phyloP scores from a whole-genome alignment of 257 asterid species.

The Jacaranda mimosifolia region DNA sequence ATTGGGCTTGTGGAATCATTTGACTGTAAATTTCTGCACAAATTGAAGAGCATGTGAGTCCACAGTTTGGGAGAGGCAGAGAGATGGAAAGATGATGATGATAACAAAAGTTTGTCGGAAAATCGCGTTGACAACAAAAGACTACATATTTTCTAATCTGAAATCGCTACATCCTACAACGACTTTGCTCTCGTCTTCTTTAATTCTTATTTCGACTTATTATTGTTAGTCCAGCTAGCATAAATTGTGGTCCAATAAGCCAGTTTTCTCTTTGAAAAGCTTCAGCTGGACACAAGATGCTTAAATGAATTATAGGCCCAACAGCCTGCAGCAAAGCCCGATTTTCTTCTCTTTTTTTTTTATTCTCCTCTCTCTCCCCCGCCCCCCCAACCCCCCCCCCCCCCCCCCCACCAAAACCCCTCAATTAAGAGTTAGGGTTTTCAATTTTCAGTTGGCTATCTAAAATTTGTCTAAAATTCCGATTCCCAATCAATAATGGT shows the following conservation, averaged over 20 bases:
- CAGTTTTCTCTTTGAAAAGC: no score
- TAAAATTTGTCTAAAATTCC: slow-evolving; percentile 14
- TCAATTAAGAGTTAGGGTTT: neutral
- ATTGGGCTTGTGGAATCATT: slow-evolving; percentile 70
- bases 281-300: no score
- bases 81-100: slow-evolving; percentile 10
- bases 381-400: no score
- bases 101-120: slow-evolving; percentile 6
- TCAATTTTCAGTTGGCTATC: neutral
- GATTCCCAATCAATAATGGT: slow-evolving; percentile 10
- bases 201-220: no score
- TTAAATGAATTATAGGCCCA: neutral
- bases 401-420: neutral
- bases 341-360: neutral
- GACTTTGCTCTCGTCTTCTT: no score
- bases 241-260: no score
- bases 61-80: neutral
- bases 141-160: neutral
- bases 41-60: neutral
- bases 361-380: no score
- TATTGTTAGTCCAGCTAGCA: no score
- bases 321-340: neutral
- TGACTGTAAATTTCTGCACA: slow-evolving; percentile 17
- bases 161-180: neutral
- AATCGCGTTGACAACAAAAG: neutral